Percentiles rank a stretch among this genome's conserved stretches.
phyloP scores from a whole-genome alignment of 2,329 filamentous ascomycete species.

The Ceratocystiopsis minuta region DNA sequence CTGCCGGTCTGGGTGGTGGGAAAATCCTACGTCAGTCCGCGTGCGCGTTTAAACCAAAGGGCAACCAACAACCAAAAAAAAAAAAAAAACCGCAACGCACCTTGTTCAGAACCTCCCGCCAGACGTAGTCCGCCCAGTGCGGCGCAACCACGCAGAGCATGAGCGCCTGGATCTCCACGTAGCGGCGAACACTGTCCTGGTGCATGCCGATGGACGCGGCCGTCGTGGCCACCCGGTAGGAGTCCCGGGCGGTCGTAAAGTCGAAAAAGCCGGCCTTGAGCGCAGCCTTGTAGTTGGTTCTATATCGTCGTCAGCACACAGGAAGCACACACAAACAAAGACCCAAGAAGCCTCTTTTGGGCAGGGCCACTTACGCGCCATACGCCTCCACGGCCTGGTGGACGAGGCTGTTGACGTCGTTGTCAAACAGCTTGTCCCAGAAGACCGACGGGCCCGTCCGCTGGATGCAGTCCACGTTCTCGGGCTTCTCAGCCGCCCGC shows the following conservation, averaged over 20 bases:
- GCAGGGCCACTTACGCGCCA: no score
- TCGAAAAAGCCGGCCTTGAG: constrained; percentile 79
- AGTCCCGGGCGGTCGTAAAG: constrained; percentile 69
- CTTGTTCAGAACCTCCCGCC: constrained; percentile 77
- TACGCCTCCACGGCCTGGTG: no score
- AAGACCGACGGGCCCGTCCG: constrained; percentile 57
- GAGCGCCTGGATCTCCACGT: constrained; percentile 52
- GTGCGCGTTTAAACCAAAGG: background rate
- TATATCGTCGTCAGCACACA: no score
- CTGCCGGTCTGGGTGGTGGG: no score
- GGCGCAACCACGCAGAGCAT: constrained; percentile 72
- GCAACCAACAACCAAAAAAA: background rate
- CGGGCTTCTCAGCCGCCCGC: constrained; percentile 61
- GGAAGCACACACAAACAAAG: no score
- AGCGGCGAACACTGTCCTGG: constrained; percentile 57
- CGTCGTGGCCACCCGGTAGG: constrained; percentile 69
- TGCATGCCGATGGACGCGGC: constrained; percentile 75
- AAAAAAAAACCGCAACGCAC: background rate
- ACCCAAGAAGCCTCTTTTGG: no score
- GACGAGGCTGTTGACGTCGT: constrained; percentile 79
- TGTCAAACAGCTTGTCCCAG: constrained; percentile 80
- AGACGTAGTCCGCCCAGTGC: constrained; percentile 89
- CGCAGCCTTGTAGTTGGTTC: constrained; percentile 68
- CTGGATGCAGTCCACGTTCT: constrained; percentile 83
- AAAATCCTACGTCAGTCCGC: no score